Base-by-base conservation (phyloP, 176 grass and related monocot genomes). In the Cymbopogon citratus region DNA sequence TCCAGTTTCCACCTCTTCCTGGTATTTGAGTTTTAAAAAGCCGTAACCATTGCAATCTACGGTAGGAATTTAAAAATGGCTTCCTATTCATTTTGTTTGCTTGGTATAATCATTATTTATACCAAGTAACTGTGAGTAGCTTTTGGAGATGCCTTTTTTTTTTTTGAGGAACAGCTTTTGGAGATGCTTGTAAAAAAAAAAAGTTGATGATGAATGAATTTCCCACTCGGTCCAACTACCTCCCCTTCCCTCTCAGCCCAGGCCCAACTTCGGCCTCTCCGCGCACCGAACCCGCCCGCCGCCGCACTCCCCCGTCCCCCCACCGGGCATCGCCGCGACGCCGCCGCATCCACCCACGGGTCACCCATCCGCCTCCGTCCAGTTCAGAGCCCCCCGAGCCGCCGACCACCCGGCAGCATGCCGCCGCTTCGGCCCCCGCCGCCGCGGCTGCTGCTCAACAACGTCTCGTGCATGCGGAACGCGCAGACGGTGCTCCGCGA, bases 401-500 rank as follows among this genome's bases (percentile, higher is more conserved):
- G 4, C 41, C 43, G 41, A 65, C 35, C 28, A 29, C 27, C 0
- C 7, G 1, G 6, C 43, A 8, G 70, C 21, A 99, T 99, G 97
- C 83, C 91, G 14, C 87, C 75, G 12, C 4, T 93, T 18, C 73
- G 27, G 23, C 89, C 92, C 4, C 92, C 91, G 36, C 80, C 74
- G 8, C 91, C 97, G 60, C 97, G 92, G 7, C 88, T 99, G 29
- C 83, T 93, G 35, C 71, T 99, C 21, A 87, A 93, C 83, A 89
- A 87, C 65, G 97, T 96, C 9, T 93, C 91, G 13, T 96, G 97
- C 85, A 96, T 99, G 93, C 89, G 97, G 63, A 99, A 99, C 74
- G 92, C 92, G 18, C 93, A 95, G 81, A 87, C 79, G 6, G 87
- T 99, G 41, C 91, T 99, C 15, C 91, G 97, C 5, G 85, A 99